A percentile compares a stretch with the other conserved stretches of the same genome.
Conservation (phyloP, 495 filamentous ascomycete genomes). For the Achaetomiella virescens region DNA sequence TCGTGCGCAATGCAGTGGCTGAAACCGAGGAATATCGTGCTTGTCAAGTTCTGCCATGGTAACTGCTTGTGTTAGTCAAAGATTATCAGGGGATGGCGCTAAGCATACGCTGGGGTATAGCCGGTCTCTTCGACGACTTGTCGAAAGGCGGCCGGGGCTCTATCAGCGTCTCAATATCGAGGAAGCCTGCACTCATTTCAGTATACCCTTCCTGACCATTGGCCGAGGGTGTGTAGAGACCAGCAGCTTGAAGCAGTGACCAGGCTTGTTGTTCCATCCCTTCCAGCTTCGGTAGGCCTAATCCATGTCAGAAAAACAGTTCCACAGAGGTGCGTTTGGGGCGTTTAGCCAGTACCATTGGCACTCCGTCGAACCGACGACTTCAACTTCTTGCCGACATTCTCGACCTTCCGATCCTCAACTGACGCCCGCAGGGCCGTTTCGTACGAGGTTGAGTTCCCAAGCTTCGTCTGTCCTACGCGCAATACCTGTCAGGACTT, state of each 20-base stretch:
- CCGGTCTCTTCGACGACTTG: slow-evolving; percentile 24
- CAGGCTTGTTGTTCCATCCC: not conserved
- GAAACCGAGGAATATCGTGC: slow-evolving; percentile 15
- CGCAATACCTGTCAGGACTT: no score
- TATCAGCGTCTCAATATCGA: slow-evolving; percentile 38
- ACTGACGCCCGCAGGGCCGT: no score
- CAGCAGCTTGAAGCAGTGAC: not conserved
- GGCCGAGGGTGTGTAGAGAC: not conserved
- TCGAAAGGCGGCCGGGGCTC: slow-evolving; percentile 26
- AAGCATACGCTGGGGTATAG: slow-evolving; percentile 21
- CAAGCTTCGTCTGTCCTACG: not conserved
- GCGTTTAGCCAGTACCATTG: not conserved
- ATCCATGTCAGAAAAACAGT: not conserved
- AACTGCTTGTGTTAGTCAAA: not conserved
- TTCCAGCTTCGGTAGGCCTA: not conserved
- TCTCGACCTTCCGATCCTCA: no score
- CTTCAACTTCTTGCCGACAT: not conserved
- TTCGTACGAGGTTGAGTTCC: no score
- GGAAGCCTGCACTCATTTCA: slow-evolving; percentile 14
- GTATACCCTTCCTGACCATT: not conserved
- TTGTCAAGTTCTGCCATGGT: slow-evolving; percentile 12
- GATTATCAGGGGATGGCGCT: not conserved
- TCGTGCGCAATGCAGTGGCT: slow-evolving; percentile 16
- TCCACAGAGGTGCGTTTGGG: not conserved
- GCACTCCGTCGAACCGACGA: not conserved